Conservation (phyloP, 2,329 filamentous ascomycete genomes). For the Rachicladosporium sp. region DNA sequence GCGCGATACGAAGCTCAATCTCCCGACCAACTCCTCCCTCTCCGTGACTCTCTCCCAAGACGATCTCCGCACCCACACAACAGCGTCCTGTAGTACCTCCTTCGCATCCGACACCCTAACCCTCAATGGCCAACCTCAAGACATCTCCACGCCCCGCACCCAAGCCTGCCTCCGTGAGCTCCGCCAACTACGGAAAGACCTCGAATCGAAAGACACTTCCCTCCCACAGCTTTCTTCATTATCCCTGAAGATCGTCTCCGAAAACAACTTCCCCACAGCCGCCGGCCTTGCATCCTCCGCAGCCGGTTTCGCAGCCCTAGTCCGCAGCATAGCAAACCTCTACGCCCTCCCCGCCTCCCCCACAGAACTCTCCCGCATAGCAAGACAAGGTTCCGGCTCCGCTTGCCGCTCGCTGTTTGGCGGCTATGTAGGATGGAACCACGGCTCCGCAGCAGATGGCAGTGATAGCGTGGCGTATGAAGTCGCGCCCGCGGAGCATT, state of each 20-base stretch:
- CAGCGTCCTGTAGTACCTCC: conserved; percentile 70
- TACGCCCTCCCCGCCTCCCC: conserved; percentile 75
- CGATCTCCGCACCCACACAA: conserved; percentile 90
- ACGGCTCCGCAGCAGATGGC: conserved; percentile 63
- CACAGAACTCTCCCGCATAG: conserved; percentile 75
- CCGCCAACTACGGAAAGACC: conserved; percentile 58
- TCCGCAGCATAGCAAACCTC: conserved; percentile 59
- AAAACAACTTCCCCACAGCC: conserved; percentile 98
- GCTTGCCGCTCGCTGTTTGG: conserved; percentile 89
- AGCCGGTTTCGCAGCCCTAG: conserved; percentile 46
- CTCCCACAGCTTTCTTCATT: conserved; percentile 71
- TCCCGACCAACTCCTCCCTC: conserved; percentile 94
- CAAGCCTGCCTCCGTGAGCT: conserved; percentile 88
- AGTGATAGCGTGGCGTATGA: conserved; percentile 79
- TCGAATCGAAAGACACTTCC: conserved; percentile 60
- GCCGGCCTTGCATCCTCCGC: conserved; percentile 63
- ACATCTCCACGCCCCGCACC: conserved; percentile 79
- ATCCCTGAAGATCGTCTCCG: conserved; percentile 75
- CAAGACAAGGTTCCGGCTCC: conserved; percentile 85
- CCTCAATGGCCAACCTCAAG: conserved; percentile 72
- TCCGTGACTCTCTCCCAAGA: conserved; percentile 91
- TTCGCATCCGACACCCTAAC: conserved; percentile 61
- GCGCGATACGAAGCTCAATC: conserved; percentile 82
- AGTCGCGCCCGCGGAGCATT: conserved; percentile 78
- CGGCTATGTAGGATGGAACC: conserved; percentile 91